Conservation (phyloP, 768 basidiomycete genomes). For the Mycena filopes region DNA sequence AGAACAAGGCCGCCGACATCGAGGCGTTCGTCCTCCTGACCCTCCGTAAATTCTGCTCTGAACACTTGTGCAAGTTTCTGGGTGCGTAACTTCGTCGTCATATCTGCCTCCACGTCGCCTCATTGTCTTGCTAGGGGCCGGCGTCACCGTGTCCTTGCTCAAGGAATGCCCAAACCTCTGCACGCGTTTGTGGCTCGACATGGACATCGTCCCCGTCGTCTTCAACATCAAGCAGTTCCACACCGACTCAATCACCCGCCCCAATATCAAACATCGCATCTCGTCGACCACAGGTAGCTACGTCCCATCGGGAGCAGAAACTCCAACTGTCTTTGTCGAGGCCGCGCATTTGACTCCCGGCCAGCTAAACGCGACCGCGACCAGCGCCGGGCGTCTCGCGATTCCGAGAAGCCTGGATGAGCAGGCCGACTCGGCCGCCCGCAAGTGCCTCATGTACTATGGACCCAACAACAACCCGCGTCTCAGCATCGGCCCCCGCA, state of each 20-base stretch:
- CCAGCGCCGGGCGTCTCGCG: slow-evolving; percentile 68
- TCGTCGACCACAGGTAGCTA: slow-evolving; percentile 84
- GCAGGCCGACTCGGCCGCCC: slow-evolving; percentile 87
- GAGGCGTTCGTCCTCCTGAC: slow-evolving; percentile 72
- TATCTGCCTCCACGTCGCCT: background rate
- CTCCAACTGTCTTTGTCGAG: slow-evolving; percentile 77
- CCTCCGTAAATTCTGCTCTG: slow-evolving; percentile 68
- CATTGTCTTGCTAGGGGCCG: slow-evolving; percentile 54
- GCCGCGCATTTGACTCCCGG: slow-evolving; percentile 56
- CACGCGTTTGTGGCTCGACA: slow-evolving; percentile 84
- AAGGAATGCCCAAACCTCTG: slow-evolving; percentile 86
- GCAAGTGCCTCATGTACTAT: slow-evolving; percentile 86
- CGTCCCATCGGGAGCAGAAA: slow-evolving; percentile 80
- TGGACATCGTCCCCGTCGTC: slow-evolving; percentile 86
- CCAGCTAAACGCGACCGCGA: slow-evolving; percentile 53
- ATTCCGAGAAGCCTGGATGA: slow-evolving; percentile 84
- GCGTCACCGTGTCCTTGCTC: slow-evolving; percentile 77
- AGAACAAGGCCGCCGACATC: slow-evolving; percentile 66
- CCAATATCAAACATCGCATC: slow-evolving; percentile 85
- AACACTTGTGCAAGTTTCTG: slow-evolving; percentile 26
- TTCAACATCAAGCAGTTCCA: slow-evolving; percentile 89
- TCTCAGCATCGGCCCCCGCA: slow-evolving; percentile 82
- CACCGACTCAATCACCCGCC: slow-evolving; percentile 80
- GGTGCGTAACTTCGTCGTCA: background rate
- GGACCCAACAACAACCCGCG: slow-evolving; percentile 88